Evolutionary conservation across 2,329 filamentous ascomycete species (phyloP), one percentile per base, ranked within the genome.

Genomic region (Colletotrichum sp.): DNA sequence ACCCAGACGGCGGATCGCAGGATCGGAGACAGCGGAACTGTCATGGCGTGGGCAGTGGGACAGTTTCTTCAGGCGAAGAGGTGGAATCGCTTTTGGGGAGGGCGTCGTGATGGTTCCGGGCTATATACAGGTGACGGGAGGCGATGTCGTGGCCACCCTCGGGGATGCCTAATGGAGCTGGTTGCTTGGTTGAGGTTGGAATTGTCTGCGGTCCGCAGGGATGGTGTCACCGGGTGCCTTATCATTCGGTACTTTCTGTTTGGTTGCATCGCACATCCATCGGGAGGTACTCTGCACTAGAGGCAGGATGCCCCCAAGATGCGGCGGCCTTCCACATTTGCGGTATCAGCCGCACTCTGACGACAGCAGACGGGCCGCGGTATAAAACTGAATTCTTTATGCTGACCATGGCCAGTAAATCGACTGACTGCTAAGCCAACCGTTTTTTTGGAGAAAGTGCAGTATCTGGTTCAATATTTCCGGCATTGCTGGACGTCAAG

Each of bases 1-100:
- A 88, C 87, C 85, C 89, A 90, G 79, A 91, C 89, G 70, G 90
- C 77, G 11, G 76, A 78, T 66, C 88, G 77, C 32, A 86, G 81
- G 66, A 86, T 80, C 9, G 84, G 82, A 30, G 82, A 79, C 63
- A 81, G 71, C 62, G 79, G 79, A 57, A 82, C 75, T 61, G 82
- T 76, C 82, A 85, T 85, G 29, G 15, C 32, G 25, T 16, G 12
- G 22, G 25, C 5, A 1, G 2, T n/a, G 22, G 16, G 27, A 25
- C 25, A 13, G 27, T 27, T 3, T 12, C 22, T 15, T 32, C 12
- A 15, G 15, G 13, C 36, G 8, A 22, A 30, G 44, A 52, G 29
- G 6, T n/a, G 19, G 15, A 25, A 16, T 19, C n/a, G 27, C 57
- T 52, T 6, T 22, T 4, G 5, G 9, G 36, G 27, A 63, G 25